These are phyloP conservation scores for Phytophthora kernoviae DNA, from an alignment of 352 stramenopile genomes.

Conservation along the genomic window DNA sequence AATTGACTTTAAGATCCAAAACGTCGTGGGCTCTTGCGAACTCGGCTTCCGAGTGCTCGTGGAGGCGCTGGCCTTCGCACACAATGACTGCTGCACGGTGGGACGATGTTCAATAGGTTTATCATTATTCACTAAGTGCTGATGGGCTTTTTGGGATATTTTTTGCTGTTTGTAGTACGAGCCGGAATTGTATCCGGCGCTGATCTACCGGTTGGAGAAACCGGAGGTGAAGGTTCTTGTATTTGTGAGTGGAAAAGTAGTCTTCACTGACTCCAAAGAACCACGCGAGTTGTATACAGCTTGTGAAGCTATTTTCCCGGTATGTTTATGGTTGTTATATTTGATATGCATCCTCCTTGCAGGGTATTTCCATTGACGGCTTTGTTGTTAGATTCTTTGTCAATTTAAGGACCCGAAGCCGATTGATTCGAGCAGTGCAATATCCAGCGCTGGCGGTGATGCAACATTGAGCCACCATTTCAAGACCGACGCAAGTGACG, in stretches of 20 bases:
- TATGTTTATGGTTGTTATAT: conserved; percentile 19
- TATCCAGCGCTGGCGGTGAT: neutral
- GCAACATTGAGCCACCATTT: conserved; percentile 2
- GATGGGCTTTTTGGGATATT: no score
- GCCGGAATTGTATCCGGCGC: conserved; percentile 98
- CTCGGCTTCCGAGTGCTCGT: conserved; percentile 82
- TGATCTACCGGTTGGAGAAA: conserved; percentile 98
- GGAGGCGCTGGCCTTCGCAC: conserved; percentile 78
- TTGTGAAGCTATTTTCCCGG: conserved; percentile 81
- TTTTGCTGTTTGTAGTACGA: conserved; percentile 88
- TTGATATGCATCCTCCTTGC: neutral
- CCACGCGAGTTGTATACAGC: conserved; percentile 79
- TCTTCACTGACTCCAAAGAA: conserved; percentile 95
- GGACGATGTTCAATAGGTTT: neutral
- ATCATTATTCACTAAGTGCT: no score
- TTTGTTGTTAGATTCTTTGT: conserved; percentile 57
- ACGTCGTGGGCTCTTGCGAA: conserved; percentile 75
- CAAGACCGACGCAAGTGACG: conserved; percentile 34
- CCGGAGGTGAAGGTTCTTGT: conserved; percentile 98
- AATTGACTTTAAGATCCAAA: conserved; percentile 90
- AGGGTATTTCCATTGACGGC: neutral
- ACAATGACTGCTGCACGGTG: conserved; percentile 79
- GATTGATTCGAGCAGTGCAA: conserved; percentile 15
- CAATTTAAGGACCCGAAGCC: conserved; percentile 60
- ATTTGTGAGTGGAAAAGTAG: conserved; percentile 98